Percentiles rank a stretch among this genome's conserved stretches.
Conservation (phyloP, 2,329 filamentous ascomycete genomes). For the Talaromyces sp. region DNA sequence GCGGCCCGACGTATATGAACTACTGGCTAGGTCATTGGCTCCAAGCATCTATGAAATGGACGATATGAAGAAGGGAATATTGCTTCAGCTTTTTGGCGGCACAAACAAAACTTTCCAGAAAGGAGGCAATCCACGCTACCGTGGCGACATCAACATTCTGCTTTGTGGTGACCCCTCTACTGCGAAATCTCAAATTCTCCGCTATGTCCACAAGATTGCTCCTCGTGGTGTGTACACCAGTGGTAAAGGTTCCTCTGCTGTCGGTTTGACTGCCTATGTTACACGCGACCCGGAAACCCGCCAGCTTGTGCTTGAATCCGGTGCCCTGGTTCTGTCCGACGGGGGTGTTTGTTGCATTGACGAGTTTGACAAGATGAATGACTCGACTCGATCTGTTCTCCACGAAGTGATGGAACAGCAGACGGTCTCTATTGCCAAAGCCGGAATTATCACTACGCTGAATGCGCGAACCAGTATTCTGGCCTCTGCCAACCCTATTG, state of each 20-base stretch:
- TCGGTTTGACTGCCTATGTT: constrained; percentile 72
- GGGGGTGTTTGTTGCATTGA: constrained; percentile 75
- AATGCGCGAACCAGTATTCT: constrained; percentile 95
- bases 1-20: constrained; percentile 84
- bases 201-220: constrained; percentile 96
- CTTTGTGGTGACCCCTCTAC: constrained; percentile 97
- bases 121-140: constrained; percentile 89
- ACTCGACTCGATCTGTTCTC: constrained; percentile 66
- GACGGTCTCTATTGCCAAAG: constrained; percentile 72
- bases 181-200: constrained; percentile 87
- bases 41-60: constrained; percentile 98
- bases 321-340: constrained; percentile 67
- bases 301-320: constrained; percentile 69
- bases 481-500: constrained; percentile 95
- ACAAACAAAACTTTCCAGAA: constrained; percentile 98
- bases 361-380: constrained; percentile 77
- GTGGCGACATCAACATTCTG: constrained; percentile 95
- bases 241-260: constrained; percentile 69
- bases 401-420: constrained; percentile 81
- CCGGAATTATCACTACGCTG: constrained; percentile 77
- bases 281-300: constrained; percentile 69
- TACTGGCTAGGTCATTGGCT: constrained; percentile 82
- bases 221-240: constrained; percentile 78
- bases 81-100: constrained; percentile 92
- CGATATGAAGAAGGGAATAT: constrained; percentile 96